These are phyloP conservation scores for Umbellularia californica DNA, from an alignment of 164 flowering plant genomes.

Conservation along the genomic window DNA sequence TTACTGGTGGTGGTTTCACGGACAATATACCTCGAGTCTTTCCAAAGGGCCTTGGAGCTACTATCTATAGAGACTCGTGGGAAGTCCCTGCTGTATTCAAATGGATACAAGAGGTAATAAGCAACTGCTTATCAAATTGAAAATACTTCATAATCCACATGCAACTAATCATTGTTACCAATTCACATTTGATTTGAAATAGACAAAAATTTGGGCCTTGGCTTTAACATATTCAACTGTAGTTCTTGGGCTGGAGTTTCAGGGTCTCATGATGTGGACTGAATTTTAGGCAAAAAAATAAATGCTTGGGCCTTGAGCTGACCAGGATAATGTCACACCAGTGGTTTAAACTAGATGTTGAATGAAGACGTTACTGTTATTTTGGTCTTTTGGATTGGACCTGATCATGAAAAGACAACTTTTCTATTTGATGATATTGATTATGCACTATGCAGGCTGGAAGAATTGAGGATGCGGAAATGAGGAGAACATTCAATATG, in stretches of 20 bases:
- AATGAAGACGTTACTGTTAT: too few relatives aligned
- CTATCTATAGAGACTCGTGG: constrained; percentile 67
- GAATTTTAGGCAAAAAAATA: not conserved
- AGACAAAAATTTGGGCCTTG: not conserved
- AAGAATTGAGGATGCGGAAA: too few relatives aligned
- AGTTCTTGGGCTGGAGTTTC: not conserved
- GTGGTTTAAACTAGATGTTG: too few relatives aligned
- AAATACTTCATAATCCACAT: not conserved
- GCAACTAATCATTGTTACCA: not conserved
- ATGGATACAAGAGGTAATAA: constrained; percentile 88
- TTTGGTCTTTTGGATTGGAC: too few relatives aligned
- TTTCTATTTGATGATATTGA: too few relatives aligned
- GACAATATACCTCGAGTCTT: constrained; percentile 95
- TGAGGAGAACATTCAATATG: too few relatives aligned
- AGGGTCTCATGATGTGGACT: not conserved
- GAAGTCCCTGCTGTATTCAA: constrained; percentile 70
- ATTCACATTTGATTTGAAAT: not conserved
- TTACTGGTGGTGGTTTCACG: constrained; percentile 97
- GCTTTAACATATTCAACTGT: not conserved
- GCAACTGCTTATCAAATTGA: not conserved
- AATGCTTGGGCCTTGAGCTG: not conserved
- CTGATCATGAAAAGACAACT: too few relatives aligned
- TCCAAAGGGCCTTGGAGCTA: constrained; percentile 86
- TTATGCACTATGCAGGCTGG: too few relatives aligned
- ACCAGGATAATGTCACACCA: too few relatives aligned